Base-by-base conservation (phyloP, 805 yeast genomes). In the Barnettozyma siamensis region DNA sequence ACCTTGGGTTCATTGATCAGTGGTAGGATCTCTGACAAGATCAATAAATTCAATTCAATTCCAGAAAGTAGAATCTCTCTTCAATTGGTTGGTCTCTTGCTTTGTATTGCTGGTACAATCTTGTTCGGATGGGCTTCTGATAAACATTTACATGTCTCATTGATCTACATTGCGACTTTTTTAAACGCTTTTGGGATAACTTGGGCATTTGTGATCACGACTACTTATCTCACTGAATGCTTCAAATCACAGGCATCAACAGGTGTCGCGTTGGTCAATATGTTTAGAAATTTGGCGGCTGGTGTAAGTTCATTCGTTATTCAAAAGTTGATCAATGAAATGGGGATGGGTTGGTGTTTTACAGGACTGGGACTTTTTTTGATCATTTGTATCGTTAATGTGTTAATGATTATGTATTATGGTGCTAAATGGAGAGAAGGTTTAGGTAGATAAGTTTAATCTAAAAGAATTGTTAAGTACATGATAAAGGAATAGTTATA, bases 261-360 rank as follows among this genome's bases (percentile, higher is more conserved):
- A 0, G 65, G 70, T 38, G 76, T 76, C 19, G 78, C 82, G 1
- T 55, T 76, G 35, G 76, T 76, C 2, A 75, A 76, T 44, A 59
- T 73, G 39, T 66, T 73, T 51, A 64, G 82, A 50, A 76, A 75
- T 46, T 49, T 66, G 3, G 76, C 76, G 1, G 81, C 82, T 1
- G 77, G 78, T 2, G 61, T 74, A 0, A 69, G 78, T 24, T 69
- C 80, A 0, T 72, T 66, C 1, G 58, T 73, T 5, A 63, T 75
- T 13, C 62, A 68, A 13, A 62, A 45, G 6, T 40, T 67, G 13
- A 55, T 59, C 12, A 37, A 49, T 12, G 46, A 45, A 21, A 66
- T 64, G 72, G 78, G 78, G 0, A 61, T 60, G 41, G 78, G 78
- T 0, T 73, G 78, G 78, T 72, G 76, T 44, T 75, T 73, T 44